These are phyloP conservation scores for Phytophthora citricola DNA, from an alignment of 352 stramenopile genomes.

Conservation along the genomic window DNA sequence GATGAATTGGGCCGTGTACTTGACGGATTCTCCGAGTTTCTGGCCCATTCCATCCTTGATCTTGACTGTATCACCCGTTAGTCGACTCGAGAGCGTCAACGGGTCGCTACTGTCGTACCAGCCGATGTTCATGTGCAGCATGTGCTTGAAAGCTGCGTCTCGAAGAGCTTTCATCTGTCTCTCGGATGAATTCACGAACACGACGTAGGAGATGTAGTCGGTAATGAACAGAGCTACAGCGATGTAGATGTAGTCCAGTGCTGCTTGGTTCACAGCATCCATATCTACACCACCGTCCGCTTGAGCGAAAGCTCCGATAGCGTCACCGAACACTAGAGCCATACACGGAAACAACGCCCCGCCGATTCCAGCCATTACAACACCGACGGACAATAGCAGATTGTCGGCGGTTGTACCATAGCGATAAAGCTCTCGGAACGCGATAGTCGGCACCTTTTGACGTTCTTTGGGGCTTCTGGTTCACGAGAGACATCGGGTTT, in stretches of 20 bases:
- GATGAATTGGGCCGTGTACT: constrained; percentile 38
- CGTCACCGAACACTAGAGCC: constrained; percentile 40
- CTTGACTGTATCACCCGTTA: constrained; percentile 43
- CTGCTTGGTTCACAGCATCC: constrained; percentile 25
- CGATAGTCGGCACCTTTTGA: constrained; percentile 11
- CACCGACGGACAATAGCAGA: constrained; percentile 30
- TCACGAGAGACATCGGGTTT: not conserved
- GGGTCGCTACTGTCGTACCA: constrained; percentile 54
- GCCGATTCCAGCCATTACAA: constrained; percentile 33
- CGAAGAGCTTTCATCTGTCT: constrained; percentile 50
- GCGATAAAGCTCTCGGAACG: constrained; percentile 43
- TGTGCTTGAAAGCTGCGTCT: constrained; percentile 38
- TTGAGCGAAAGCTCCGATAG: constrained; percentile 37
- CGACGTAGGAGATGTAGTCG: constrained; percentile 39
- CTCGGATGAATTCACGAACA: constrained; percentile 44
- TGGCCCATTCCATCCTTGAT: constrained; percentile 58
- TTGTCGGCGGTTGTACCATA: constrained; percentile 44
- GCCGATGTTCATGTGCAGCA: constrained; percentile 50
- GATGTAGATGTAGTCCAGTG: constrained; percentile 42
- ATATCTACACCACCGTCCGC: constrained; percentile 29
- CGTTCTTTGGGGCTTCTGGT: not conserved
- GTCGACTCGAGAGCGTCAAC: constrained; percentile 38
- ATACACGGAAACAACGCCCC: constrained; percentile 12
- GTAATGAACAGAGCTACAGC: constrained; percentile 43
- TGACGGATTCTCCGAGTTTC: constrained; percentile 45